Conservation (phyloP, 1,284 basidiomycete genomes). For the Tilletia indica region DNA sequence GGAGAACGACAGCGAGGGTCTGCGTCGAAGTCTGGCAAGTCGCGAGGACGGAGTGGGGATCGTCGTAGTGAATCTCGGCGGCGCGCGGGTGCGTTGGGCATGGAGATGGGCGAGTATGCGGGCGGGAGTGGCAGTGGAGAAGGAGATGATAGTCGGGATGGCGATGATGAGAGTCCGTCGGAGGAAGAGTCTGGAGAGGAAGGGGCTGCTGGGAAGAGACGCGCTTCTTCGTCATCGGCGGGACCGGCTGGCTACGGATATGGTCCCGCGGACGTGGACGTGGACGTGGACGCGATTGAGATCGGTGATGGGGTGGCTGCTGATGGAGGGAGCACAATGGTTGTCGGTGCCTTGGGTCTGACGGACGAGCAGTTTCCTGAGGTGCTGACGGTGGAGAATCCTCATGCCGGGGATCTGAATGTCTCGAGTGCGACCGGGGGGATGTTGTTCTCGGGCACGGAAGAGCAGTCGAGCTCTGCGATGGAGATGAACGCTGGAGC, state of each 20-base stretch:
- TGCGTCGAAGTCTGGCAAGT: no score
- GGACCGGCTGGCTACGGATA: conserved; percentile 17
- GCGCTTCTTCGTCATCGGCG: not conserved
- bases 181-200: conserved; percentile 26
- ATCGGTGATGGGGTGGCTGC: not conserved
- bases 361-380: conserved; percentile 14
- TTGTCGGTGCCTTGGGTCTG: conserved; percentile 4
- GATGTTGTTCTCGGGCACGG: conserved; percentile 16
- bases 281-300: not conserved
- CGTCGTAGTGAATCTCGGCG: not conserved
- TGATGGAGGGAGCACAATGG: not conserved
- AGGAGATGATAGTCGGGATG: conserved; percentile 35
- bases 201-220: not conserved
- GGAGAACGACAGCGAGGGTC: not conserved
- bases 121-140: not conserved
- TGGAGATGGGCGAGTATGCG: not conserved
- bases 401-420: not conserved
- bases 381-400: conserved; percentile 6
- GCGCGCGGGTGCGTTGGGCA: not conserved
- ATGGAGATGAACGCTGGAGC: not conserved
- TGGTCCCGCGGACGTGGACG: not conserved
- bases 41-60: not conserved
- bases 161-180: conserved; percentile 42
- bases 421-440: conserved; percentile 20
- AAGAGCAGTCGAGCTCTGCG: not conserved